Percentiles rank a stretch among this genome's conserved stretches.
These are phyloP conservation scores for Nitzschia sp. DNA, from an alignment of 108 stramenopile species.

Conservation along the genomic window DNA sequence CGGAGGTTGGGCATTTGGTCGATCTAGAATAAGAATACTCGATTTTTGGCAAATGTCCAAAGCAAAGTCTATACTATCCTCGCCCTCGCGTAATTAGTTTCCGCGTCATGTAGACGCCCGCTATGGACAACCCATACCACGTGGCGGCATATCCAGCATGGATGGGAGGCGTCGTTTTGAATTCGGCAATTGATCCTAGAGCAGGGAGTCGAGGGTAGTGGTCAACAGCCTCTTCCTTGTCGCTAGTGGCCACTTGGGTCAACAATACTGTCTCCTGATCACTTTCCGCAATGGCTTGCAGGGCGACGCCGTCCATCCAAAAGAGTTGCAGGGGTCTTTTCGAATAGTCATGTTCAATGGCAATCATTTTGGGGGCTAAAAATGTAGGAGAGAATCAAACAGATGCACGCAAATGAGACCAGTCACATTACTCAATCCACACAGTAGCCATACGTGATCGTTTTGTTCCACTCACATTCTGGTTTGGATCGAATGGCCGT, in stretches of 20 bases:
- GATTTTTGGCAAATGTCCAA: too few relatives aligned
- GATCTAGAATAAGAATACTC: too few relatives aligned
- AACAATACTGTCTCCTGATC: slow-evolving; percentile 26
- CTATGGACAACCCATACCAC: slow-evolving; percentile 83
- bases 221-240: neutral
- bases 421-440: neutral
- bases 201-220: slow-evolving; percentile 45
- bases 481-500: slow-evolving; percentile 53
- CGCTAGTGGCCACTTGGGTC: slow-evolving; percentile 26
- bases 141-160: slow-evolving; percentile 87
- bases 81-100: slow-evolving; percentile 70
- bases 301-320: slow-evolving; percentile 72
- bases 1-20: slow-evolving; percentile 3
- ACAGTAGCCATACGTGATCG: neutral
- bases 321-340: slow-evolving; percentile 56
- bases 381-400: neutral
- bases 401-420: neutral
- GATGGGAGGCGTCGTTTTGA: slow-evolving; percentile 73
- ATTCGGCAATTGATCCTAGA: slow-evolving; percentile 67
- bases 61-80: slow-evolving; percentile 3
- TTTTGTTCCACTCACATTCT: slow-evolving; percentile 40
- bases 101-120: slow-evolving; percentile 85
- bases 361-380: slow-evolving; percentile 43
- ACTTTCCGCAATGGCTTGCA: slow-evolving; percentile 55
- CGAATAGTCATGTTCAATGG: slow-evolving; percentile 43